Percentiles rank a stretch among this genome's conserved stretches.
phyloP scores from a whole-genome alignment of 805 yeast species.

The Schwanniomyces vanrijiae region DNA sequence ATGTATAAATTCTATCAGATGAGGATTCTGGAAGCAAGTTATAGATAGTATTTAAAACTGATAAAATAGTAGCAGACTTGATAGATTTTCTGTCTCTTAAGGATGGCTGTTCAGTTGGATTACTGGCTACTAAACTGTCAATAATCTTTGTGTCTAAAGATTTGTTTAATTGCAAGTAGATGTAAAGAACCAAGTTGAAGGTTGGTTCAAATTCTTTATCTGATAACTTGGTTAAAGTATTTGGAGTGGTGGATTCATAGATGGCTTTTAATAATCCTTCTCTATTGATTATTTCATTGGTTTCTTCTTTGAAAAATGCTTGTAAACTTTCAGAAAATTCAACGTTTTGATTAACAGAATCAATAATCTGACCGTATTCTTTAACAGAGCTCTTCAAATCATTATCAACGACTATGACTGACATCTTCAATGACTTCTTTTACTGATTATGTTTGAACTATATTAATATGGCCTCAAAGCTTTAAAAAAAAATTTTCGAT shows the following conservation, averaged over 20 bases:
- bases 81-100: conserved; percentile 46
- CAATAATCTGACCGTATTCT: conserved; percentile 41
- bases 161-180: conserved; percentile 31
- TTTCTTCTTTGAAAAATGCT: conserved; percentile 17
- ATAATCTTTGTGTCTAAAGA: conserved; percentile 22
- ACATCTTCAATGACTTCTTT: conserved; percentile 1
- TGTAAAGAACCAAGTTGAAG: conserved; percentile 40
- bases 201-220: conserved; percentile 48
- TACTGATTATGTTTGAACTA: not conserved
- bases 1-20: conserved; percentile 27
- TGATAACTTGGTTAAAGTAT: conserved; percentile 31
- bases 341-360: conserved; percentile 26
- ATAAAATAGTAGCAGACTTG: conserved; percentile 40
- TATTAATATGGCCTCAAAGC: not conserved
- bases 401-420: conserved; percentile 45
- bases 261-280: conserved; percentile 26
- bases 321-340: conserved; percentile 27
- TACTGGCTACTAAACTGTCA: conserved; percentile 27
- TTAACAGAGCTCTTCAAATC: conserved; percentile 40
- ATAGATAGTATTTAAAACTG: conserved; percentile 41
- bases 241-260: conserved; percentile 26
- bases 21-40: conserved; percentile 39
- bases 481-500: conserved; percentile 7
- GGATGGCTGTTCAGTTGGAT: conserved; percentile 37
- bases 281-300: conserved; percentile 26